phyloP scores from a whole-genome alignment of 768 basidiomycete species.

The Mycena haematopus region DNA sequence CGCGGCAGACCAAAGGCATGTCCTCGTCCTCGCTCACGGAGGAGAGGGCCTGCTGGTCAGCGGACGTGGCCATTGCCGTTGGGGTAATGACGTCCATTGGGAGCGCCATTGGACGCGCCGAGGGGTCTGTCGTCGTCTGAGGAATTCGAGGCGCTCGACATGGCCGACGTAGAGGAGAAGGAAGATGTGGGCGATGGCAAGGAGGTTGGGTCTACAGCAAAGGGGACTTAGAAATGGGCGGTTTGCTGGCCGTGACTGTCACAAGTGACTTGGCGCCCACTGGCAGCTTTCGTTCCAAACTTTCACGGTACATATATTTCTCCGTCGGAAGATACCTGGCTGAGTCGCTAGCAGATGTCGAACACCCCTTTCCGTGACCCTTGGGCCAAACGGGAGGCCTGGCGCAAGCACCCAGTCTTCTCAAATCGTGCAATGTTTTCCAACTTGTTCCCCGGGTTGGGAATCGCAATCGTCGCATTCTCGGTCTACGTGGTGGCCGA shows the following conservation, averaged over 20 bases:
- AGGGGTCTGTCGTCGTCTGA: slow-evolving; percentile 68
- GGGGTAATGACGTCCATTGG: slow-evolving; percentile 45
- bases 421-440: slow-evolving; percentile 86
- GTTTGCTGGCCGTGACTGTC: not conserved
- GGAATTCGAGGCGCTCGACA: slow-evolving; percentile 54
- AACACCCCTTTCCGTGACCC: slow-evolving; percentile 87
- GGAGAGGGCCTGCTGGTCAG: slow-evolving; percentile 45
- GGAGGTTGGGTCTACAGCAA: slow-evolving; percentile 27
- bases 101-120: slow-evolving; percentile 44
- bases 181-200: slow-evolving; percentile 34
- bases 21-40: slow-evolving; percentile 77
- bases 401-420: slow-evolving; percentile 92
- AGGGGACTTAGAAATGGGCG: not conserved
- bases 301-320: slow-evolving; percentile 25
- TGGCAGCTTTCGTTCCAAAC: not conserved
- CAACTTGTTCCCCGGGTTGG: slow-evolving; percentile 93
- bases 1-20: slow-evolving; percentile 66
- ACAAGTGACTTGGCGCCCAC: not conserved
- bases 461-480: slow-evolving; percentile 91
- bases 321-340: slow-evolving; percentile 5
- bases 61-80: slow-evolving; percentile 50
- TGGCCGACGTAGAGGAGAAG: slow-evolving; percentile 32
- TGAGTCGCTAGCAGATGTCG: slow-evolving; percentile 49
- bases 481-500: slow-evolving; percentile 89
- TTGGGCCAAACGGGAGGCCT: slow-evolving; percentile 93